Percentiles rank a stretch among this genome's conserved stretches.
phyloP scores from a whole-genome alignment of 129 eudicot species.

The Smallanthus sonchifolius region DNA sequence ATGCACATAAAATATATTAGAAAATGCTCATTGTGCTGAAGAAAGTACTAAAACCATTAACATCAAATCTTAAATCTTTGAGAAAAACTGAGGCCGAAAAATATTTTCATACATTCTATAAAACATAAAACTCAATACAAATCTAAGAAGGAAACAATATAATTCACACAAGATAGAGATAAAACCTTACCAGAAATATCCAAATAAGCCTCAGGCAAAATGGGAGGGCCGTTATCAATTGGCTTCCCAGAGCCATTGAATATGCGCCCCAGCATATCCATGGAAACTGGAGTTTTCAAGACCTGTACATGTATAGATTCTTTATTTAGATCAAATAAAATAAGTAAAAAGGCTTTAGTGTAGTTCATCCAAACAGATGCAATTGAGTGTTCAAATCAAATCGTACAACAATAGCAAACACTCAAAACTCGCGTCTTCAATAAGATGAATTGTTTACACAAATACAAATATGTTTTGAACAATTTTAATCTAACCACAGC shows the following conservation, averaged over 20 bases:
- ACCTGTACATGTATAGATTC: slow-evolving; percentile 45
- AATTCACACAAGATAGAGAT: slow-evolving; percentile 12
- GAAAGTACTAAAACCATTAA: not conserved
- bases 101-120: not conserved
- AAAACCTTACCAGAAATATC: slow-evolving; percentile 76
- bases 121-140: not conserved
- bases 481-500: not conserved
- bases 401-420: not conserved
- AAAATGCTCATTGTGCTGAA: not conserved
- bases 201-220: slow-evolving; percentile 81
- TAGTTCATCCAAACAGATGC: not conserved
- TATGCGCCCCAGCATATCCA: slow-evolving; percentile 98
- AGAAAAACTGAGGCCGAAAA: not conserved
- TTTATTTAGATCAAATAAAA: not conserved
- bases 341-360: not conserved
- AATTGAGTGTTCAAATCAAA: not conserved
- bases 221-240: slow-evolving; percentile 98
- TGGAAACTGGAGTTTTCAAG: slow-evolving; percentile 91
- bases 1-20: slow-evolving; percentile 18
- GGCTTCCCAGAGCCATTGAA: slow-evolving; percentile 99
- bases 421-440: not conserved
- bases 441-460: not conserved
- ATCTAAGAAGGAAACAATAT: not conserved
- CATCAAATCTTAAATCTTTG: not conserved
- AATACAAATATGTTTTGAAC: not conserved